Base-by-base conservation (phyloP, 352 stramenopile species). In the Phytophthora litchii region DNA sequence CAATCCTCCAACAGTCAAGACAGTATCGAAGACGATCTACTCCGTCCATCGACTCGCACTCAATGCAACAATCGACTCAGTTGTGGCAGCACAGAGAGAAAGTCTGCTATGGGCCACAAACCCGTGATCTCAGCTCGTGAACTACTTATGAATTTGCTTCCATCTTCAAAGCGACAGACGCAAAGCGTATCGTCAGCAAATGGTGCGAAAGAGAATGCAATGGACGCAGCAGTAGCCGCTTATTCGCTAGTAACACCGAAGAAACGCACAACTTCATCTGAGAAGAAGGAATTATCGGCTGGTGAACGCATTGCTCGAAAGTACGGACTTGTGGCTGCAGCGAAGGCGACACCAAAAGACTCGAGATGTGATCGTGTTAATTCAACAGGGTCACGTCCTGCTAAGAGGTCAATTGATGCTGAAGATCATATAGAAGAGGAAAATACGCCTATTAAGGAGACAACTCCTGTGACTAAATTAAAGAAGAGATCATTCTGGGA, bases 51-150 rank as follows among this genome's bases (percentile, higher is more conserved):
- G 5, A 27, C 47, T 3, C 40, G 36, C 17, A 2, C 46, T 6
- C 43, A 58, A 20, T 14, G 12, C 29, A 11, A 5, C 6, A 19
- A 50, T 11, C 46, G 31, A 29, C 12, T 6, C 23, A 11, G 12
- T 10, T 8, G 6, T 8, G 8, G 14, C 40, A 23, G 25, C 31
- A 12, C 32, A 6, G 19, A 57, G n/a, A 50, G 43, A 50, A 3
- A n/a, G 21, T 6, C 31, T 4, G 13, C 23, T 20, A 38, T 27
- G 17, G 10, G 19, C 17, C 47, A 60, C 21, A 91, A 91, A 49
- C 80, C 70, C 14, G 74, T 89, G 43, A 73, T 91, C 25, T 91
- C 82, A 1, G 82, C 79, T 12, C 76, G 67, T 12, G 78, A 78
- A 27, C 72, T 88, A 64, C 70, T 91, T 0, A 53, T 80, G 52